Conservation (phyloP, 2,329 filamentous ascomycete species). For the Sodiomyces alkalinus region DNA sequence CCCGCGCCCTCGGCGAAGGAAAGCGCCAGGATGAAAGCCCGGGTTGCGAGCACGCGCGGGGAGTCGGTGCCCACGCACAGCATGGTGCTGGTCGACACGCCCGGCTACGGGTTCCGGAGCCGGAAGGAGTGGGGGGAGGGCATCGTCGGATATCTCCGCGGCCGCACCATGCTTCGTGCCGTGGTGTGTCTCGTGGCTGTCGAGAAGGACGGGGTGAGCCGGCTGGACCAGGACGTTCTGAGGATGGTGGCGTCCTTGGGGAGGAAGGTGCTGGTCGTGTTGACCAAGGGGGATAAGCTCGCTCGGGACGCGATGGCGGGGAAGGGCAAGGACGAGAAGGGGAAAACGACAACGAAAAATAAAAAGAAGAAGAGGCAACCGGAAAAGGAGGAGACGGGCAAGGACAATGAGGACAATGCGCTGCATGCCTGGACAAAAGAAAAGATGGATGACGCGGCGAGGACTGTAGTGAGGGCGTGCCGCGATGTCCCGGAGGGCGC, state of each 20-base stretch:
- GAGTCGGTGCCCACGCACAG: slow-evolving; percentile 28
- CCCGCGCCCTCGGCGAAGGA: slow-evolving; percentile 10
- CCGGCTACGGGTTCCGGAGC: slow-evolving; percentile 32
- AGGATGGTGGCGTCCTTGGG: slow-evolving; percentile 9
- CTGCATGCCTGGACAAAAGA: slow-evolving; percentile 10
- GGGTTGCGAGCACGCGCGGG: slow-evolving; percentile 4
- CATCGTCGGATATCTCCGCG: slow-evolving; percentile 33
- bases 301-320: slow-evolving; percentile 11
- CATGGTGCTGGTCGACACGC: slow-evolving; percentile 35
- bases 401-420: slow-evolving; percentile 8
- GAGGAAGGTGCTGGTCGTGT: slow-evolving; percentile 30
- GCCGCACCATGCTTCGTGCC: slow-evolving; percentile 30
- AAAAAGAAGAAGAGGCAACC: too few relatives aligned
- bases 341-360: too few relatives aligned
- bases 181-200: slow-evolving; percentile 38
- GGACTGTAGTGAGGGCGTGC: slow-evolving; percentile 2
- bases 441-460: slow-evolving; percentile 5
- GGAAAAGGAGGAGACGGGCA: slow-evolving; percentile 6
- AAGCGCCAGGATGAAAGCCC: slow-evolving; percentile 1
- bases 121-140: slow-evolving; percentile 35
- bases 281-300: slow-evolving; percentile 43
- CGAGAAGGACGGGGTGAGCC: slow-evolving; percentile 22
- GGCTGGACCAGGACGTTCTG: slow-evolving; percentile 1
- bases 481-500: slow-evolving; percentile 9
- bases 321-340: slow-evolving; percentile 10